Conservation (phyloP, 1,284 basidiomycete species). For the Cutaneotrichosporon mucoides region DNA sequence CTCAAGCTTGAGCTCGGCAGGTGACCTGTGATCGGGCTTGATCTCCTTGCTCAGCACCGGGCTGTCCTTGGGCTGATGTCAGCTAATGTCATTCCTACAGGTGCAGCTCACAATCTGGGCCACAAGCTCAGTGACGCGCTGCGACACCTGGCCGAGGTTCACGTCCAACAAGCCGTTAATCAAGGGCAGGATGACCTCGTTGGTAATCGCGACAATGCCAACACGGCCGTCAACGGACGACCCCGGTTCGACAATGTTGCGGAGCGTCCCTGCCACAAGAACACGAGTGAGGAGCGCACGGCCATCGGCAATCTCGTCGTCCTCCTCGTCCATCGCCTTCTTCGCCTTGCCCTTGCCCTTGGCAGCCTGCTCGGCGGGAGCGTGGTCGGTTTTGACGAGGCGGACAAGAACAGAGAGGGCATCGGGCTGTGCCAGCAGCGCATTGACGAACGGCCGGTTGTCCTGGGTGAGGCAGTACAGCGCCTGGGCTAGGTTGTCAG, state of each 20-base stretch:
- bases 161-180: conserved; percentile 66
- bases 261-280: conserved; percentile 70
- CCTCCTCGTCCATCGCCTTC: conserved; percentile 18
- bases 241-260: conserved; percentile 64
- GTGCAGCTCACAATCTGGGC: conserved; percentile 53
- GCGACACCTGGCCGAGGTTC: conserved; percentile 57
- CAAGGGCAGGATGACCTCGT: conserved; percentile 67
- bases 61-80: conserved; percentile 25
- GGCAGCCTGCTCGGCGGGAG: conserved; percentile 26
- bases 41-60: conserved; percentile 34
- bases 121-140: conserved; percentile 58
- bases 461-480: conserved; percentile 86
- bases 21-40: conserved; percentile 61
- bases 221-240: conserved; percentile 63
- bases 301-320: conserved; percentile 39
- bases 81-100: neutral
- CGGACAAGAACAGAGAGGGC: conserved; percentile 69
- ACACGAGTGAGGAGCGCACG: conserved; percentile 57
- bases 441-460: conserved; percentile 64
- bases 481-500: conserved; percentile 64
- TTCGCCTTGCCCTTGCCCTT: conserved; percentile 51
- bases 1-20: conserved; percentile 65
- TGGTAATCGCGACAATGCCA: conserved; percentile 43
- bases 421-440: conserved; percentile 59
- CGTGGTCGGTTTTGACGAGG: conserved; percentile 55